Evolutionary conservation across 805 yeast genomes (phyloP), one percentile per base, ranked within the genome.

Genomic region (Kluyveromyces aestuarii): DNA sequence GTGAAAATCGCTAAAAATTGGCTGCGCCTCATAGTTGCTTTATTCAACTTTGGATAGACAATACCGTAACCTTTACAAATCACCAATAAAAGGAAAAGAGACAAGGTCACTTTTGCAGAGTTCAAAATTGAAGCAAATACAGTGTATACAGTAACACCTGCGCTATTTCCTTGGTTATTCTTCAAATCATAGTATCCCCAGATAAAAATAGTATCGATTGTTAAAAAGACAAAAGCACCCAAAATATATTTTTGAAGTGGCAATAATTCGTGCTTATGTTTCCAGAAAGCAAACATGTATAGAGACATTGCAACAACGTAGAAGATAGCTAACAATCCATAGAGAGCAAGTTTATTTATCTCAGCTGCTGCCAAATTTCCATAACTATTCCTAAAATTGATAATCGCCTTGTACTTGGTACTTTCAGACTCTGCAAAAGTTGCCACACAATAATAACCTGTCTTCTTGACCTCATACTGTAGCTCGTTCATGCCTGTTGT

Each of bases 1-100:
- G 81, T 84, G 14, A 76, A 66, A 6, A 63, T 75, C 1, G 86
- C 78, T 46, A 82, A 72, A 13, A 80, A 64, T 58, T 81, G 76
- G 63, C 87, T 80, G 64, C 74, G 80, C 58, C 81, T 72, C 96
- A 93, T 87, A 27, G 75, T 60, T 48, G 79, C 78, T 64, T 79
- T 79, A 43, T 89, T 86, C 51, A 93, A 75, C 53, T 89, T 84
- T 42, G 96, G 89, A 61, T 79, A 81, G 45, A 93, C 98, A 44
- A 93, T 89, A 53, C 98, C 97, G 68, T 90, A 93, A 39, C 99
- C 99, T 55, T 90, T 72, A 13, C 95, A 76, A 48, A 93, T 91
- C 58, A 88, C 83, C 54, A 91, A 72, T 48, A 93, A 72, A 58
- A 93, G 70, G 70, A 91, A 93, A 68, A 91, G 84, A 8, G 96